phyloP scores from a whole-genome alignment of 768 basidiomycete genomes.

The Termitomyces sp. region DNA sequence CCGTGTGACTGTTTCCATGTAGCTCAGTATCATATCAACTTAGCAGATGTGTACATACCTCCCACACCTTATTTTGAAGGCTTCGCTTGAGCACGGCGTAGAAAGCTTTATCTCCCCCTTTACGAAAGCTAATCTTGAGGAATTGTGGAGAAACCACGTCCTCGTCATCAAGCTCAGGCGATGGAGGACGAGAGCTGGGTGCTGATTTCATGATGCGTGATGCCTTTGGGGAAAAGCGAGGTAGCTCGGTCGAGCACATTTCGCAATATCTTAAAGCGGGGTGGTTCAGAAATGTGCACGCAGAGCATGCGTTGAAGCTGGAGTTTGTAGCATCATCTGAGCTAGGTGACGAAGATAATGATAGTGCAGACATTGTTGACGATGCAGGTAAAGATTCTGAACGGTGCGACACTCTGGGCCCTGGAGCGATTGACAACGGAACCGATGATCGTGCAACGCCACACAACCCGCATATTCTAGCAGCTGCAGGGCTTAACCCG shows the following conservation, averaged over 20 bases:
- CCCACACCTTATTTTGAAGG: constrained; percentile 72
- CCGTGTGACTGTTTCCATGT: constrained; percentile 12
- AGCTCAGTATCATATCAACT: not conserved
- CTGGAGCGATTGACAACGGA: constrained; percentile 17
- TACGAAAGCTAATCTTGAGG: constrained; percentile 86
- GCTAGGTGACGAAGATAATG: constrained; percentile 29
- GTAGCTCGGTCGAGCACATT: constrained; percentile 75
- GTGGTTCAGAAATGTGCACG: constrained; percentile 92
- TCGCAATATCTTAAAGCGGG: constrained; percentile 72
- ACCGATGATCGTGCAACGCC: constrained; percentile 60
- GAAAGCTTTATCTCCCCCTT: constrained; percentile 81
- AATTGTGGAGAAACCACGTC: constrained; percentile 33
- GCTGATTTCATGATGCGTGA: constrained; percentile 46
- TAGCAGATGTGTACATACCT: constrained; percentile 30
- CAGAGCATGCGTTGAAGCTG: constrained; percentile 60
- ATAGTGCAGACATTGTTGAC: constrained; percentile 28
- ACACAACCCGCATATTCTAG: constrained; percentile 74
- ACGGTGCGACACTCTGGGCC: constrained; percentile 20
- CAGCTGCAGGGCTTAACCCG: constrained; percentile 62
- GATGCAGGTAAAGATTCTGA: constrained; percentile 33
- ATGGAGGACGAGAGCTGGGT: constrained; percentile 59
- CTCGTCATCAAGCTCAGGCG: constrained; percentile 38
- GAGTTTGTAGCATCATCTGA: constrained; percentile 25
- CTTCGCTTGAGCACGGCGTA: constrained; percentile 73
- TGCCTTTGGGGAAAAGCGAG: constrained; percentile 19